Percentiles rank a stretch among this genome's conserved stretches.
These are phyloP conservation scores for Penicillium coprophilum DNA, from an alignment of 495 filamentous ascomycete species.

Conservation along the genomic window DNA sequence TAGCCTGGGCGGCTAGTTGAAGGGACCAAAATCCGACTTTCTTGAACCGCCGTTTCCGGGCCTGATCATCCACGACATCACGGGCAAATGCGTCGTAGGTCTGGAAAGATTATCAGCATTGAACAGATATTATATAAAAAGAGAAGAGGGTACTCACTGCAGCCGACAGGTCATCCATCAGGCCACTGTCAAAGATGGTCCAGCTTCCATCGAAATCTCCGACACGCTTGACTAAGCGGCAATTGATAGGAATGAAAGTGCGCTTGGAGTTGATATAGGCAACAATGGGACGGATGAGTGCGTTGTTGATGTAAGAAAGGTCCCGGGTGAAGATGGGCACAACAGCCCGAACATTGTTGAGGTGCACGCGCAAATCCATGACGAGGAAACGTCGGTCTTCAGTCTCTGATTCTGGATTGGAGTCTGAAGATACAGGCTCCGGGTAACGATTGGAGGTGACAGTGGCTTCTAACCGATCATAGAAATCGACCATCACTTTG, in stretches of 20 bases:
- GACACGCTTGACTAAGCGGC: slow-evolving; percentile 83
- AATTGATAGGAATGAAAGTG: slow-evolving; percentile 92
- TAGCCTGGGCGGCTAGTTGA: slow-evolving; percentile 85
- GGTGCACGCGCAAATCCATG: slow-evolving; percentile 85
- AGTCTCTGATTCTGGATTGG: slow-evolving; percentile 16
- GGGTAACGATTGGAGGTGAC: slow-evolving; percentile 68
- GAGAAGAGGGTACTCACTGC: slow-evolving; percentile 53
- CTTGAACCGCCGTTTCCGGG: slow-evolving; percentile 80
- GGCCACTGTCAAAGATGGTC: slow-evolving; percentile 89
- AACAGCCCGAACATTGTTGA: slow-evolving; percentile 87
- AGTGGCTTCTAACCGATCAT: slow-evolving; percentile 89
- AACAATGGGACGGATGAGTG: slow-evolving; percentile 93
- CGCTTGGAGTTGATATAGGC: slow-evolving; percentile 94
- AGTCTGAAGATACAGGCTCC: slow-evolving; percentile 18
- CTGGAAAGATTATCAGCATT: slow-evolving; percentile 34
- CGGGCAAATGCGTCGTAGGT: slow-evolving; percentile 89
- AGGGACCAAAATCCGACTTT: slow-evolving; percentile 97
- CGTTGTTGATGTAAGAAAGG: slow-evolving; percentile 93
- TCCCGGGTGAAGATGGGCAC: slow-evolving; percentile 90
- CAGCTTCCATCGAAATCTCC: slow-evolving; percentile 93
- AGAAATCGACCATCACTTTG: slow-evolving; percentile 91
- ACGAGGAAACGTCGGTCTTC: slow-evolving; percentile 71
- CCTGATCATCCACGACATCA: slow-evolving; percentile 83
- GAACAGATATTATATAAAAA: background rate
- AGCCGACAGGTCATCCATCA: slow-evolving; percentile 93